Percentiles rank a stretch among this genome's conserved stretches.
Evolutionary conservation across 768 basidiomycete genomes (phyloP).

Genomic region (Nevesoporus exiguus): DNA sequence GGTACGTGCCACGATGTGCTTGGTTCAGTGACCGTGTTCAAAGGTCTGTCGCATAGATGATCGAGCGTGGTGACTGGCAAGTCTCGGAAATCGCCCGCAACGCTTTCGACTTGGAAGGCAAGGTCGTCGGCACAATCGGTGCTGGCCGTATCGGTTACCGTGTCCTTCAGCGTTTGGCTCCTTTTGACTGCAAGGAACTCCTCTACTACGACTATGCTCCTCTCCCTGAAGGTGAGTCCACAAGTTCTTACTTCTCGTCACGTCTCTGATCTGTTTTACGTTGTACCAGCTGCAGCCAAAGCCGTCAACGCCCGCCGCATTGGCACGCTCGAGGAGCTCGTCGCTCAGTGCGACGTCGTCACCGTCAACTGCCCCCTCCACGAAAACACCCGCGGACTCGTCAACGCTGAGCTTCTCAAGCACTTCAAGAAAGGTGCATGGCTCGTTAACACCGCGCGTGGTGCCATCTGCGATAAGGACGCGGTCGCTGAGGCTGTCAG

Average conservation of each 20-base stretch:
- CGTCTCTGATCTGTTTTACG: neutral
- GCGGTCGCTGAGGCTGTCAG: conserved; percentile 73
- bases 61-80: conserved; percentile 82
- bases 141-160: conserved; percentile 83
- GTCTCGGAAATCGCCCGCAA: conserved; percentile 80
- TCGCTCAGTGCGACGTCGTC: conserved; percentile 61
- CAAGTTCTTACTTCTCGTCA: neutral
- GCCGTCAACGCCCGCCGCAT: conserved; percentile 71
- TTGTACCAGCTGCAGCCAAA: conserved; percentile 51
- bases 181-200: conserved; percentile 88
- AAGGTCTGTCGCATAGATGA: conserved; percentile 48
- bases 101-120: conserved; percentile 86
- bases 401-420: conserved; percentile 77
- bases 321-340: conserved; percentile 67
- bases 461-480: conserved; percentile 85
- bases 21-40: neutral
- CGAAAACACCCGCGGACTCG: conserved; percentile 75
- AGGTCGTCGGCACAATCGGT: conserved; percentile 90
- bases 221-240: conserved; percentile 52
- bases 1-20: conserved; percentile 36
- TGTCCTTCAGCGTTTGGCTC: conserved; percentile 72
- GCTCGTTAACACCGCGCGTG: conserved; percentile 92
- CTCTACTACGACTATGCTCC: conserved; percentile 86
- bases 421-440: conserved; percentile 92
- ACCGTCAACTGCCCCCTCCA: conserved; percentile 90